Percentiles rank a stretch among this genome's conserved stretches.
Conservation (phyloP, 176 grass and related monocot species). For the Oryza punctata region DNA sequence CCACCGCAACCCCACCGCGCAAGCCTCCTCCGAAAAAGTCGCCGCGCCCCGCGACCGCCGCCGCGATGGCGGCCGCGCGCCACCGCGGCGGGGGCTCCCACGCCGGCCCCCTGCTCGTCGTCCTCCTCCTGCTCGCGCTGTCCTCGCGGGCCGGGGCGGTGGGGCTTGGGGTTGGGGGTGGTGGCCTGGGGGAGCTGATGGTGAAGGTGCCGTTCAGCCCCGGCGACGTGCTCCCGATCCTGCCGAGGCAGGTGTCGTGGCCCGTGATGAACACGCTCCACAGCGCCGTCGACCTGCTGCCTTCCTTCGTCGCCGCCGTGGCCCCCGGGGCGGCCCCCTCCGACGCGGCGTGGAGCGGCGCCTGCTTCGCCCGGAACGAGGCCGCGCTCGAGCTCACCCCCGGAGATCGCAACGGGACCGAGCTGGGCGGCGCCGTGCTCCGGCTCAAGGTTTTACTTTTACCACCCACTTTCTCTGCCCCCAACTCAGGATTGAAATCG, state of each 20-base stretch:
- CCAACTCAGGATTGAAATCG: background rate
- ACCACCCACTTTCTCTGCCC: no score
- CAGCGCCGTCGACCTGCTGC: conserved; percentile 90
- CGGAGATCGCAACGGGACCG: conserved; percentile 55
- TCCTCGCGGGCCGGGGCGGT: conserved; percentile 37
- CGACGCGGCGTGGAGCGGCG: conserved; percentile 57
- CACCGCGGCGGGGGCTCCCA: background rate
- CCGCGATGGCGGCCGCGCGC: conserved; percentile 30
- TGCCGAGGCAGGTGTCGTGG: conserved; percentile 86
- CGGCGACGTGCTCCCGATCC: conserved; percentile 81
- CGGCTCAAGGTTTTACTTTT: conserved; percentile 67
- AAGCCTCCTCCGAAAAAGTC: conserved; percentile 6
- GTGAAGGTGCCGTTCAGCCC: conserved; percentile 68
- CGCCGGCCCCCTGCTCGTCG: background rate
- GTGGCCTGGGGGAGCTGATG: background rate
- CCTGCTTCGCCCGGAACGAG: conserved; percentile 85
- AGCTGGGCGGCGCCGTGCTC: conserved; percentile 60
- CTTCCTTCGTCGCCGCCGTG: conserved; percentile 77
- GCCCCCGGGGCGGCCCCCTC: conserved; percentile 40
- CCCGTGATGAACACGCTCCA: conserved; percentile 83
- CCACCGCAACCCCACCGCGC: conserved; percentile 21
- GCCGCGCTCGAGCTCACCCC: conserved; percentile 69
- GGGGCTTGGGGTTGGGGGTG: conserved; percentile 34
- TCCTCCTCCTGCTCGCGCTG: conserved; percentile 7
- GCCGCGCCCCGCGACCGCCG: background rate